Conservation (phyloP, 768 basidiomycete species). For the Nidula microcarpa region DNA sequence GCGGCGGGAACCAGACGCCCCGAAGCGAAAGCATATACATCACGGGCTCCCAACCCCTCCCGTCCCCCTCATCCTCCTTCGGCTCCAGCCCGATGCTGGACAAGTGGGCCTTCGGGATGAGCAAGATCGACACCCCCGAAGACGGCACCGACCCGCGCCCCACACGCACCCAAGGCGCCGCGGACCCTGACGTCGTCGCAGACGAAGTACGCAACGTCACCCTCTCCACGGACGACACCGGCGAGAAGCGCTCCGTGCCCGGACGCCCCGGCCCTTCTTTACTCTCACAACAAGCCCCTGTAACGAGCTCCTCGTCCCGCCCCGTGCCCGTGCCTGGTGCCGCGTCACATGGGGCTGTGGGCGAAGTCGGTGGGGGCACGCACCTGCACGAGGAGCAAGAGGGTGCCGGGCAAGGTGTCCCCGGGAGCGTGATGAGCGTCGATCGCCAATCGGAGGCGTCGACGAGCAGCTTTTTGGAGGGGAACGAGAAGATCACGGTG, state of each 20-base stretch:
- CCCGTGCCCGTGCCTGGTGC: constrained; percentile 21
- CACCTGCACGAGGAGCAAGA: background rate
- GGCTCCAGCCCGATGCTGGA: constrained; percentile 70
- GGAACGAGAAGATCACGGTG: constrained; percentile 73
- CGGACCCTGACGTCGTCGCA: constrained; percentile 21
- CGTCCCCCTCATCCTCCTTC: constrained; percentile 76
- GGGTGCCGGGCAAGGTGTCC: too few species aligned
- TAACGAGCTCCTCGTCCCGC: constrained; percentile 13
- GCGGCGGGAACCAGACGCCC: constrained; percentile 96
- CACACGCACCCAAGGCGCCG: constrained; percentile 5
- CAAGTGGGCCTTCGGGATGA: constrained; percentile 91
- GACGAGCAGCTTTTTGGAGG: constrained; percentile 15
- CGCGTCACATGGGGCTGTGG: constrained; percentile 9
- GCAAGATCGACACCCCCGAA: constrained; percentile 58
- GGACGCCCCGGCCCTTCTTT: constrained; percentile 58
- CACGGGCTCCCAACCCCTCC: constrained; percentile 91
- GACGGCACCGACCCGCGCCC: constrained; percentile 19
- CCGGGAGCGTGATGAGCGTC: constrained; percentile 27
- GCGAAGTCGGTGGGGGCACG: constrained; percentile 1
- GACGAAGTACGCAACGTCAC: constrained; percentile 34
- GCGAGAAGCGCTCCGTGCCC: constrained; percentile 14
- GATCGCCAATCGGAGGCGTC: constrained; percentile 29
- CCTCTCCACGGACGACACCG: constrained; percentile 25
- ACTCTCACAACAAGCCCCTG: constrained; percentile 67
- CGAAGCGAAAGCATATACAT: constrained; percentile 75